phyloP scores from a whole-genome alignment of 2,329 filamentous ascomycete genomes.

The Cadophora sp. region DNA sequence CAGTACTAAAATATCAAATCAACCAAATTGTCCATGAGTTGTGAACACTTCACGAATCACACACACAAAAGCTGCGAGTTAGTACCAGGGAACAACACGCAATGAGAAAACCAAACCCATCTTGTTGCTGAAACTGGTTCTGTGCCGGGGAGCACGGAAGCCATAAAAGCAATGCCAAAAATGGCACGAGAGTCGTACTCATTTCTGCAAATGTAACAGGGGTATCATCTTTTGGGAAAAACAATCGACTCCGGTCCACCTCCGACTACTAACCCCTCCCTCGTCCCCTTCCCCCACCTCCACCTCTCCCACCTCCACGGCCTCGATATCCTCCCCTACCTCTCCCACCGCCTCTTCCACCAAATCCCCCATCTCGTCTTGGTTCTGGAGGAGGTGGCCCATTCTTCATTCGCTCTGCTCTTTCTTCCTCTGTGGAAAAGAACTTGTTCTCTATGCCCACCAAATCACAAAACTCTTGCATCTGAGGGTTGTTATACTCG shows the following conservation, averaged over 20 bases:
- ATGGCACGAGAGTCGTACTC: constrained; percentile 17
- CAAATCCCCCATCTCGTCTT: constrained; percentile 38
- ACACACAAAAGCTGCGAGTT: not conserved
- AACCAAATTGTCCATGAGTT: not conserved
- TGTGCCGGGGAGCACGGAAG: constrained; percentile 8
- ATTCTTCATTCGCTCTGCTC: constrained; percentile 60
- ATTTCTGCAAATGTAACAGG: constrained; percentile 22
- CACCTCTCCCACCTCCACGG: constrained; percentile 47
- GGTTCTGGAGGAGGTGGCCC: constrained; percentile 59
- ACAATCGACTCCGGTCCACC: constrained; percentile 21
- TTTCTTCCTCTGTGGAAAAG: constrained; percentile 75
- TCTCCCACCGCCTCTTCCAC: constrained; percentile 43
- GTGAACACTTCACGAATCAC: not conserved
- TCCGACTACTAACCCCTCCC: constrained; percentile 39
- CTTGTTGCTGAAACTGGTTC: not conserved
- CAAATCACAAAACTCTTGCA: constrained; percentile 78
- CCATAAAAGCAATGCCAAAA: constrained; percentile 14
- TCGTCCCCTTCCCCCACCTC: constrained; percentile 46
- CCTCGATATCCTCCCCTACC: constrained; percentile 46
- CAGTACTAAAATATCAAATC: not conserved
- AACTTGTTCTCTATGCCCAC: constrained; percentile 79
- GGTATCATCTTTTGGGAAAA: constrained; percentile 35
- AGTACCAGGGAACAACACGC: not conserved
- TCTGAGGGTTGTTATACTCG: constrained; percentile 91
- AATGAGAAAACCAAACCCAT: not conserved